Conservation (phyloP, 345 rosid species). For the Eucalyptus leucophloia region DNA sequence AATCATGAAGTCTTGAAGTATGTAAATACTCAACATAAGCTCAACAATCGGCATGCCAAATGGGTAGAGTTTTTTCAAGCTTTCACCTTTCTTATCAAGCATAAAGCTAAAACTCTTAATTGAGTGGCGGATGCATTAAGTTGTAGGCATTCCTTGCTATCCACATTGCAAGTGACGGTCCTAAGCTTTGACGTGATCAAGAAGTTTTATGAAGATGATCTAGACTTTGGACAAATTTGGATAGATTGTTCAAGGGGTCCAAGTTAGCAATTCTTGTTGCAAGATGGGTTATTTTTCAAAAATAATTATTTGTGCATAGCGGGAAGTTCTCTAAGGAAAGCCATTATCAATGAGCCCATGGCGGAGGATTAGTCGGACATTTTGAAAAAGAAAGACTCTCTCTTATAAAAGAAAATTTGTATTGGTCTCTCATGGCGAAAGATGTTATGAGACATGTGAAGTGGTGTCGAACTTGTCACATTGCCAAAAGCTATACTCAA, state of each 20-base stretch:
- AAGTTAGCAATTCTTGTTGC: neutral
- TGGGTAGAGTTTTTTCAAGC: neutral
- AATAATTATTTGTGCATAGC: neutral
- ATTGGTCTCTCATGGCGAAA: neutral
- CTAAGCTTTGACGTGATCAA: neutral
- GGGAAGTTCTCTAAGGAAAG: neutral
- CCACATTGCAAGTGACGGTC: neutral
- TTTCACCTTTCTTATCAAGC: neutral
- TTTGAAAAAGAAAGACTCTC: neutral
- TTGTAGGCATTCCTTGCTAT: neutral
- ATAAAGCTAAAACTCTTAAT: too few species aligned
- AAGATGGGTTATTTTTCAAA: neutral
- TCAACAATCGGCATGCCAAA: neutral
- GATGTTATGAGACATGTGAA: neutral
- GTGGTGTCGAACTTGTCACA: neutral
- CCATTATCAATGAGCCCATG: neutral
- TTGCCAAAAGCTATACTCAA: neutral
- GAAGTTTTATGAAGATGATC: neutral
- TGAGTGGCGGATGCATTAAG: too few species aligned
- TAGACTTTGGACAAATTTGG: neutral
- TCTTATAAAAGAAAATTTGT: neutral
- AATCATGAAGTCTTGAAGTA: neutral
- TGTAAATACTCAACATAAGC: neutral
- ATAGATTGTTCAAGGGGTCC: neutral
- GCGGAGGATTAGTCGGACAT: neutral